Base-by-base conservation (phyloP, 805 yeast genomes). In the Saccharomycopsis sp. region DNA sequence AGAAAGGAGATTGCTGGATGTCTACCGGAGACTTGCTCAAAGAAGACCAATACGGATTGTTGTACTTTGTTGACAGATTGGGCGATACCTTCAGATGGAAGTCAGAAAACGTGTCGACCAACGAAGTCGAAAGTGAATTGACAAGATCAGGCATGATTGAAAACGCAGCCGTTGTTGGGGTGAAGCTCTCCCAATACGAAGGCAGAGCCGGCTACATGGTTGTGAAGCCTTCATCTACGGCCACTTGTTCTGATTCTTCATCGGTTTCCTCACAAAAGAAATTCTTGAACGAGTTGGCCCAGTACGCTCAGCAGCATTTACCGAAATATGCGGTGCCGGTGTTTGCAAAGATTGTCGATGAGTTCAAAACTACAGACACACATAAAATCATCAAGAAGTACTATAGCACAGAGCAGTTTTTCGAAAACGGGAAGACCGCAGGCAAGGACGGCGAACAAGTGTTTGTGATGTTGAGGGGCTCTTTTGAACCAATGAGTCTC, bases 81-180 rank as follows among this genome's bases (percentile, higher is more conserved):
- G 97, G 97, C 31, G 97, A 88, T 56, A 89, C 96, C 0, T 88
- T 83, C 65, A 70, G 97, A 52, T 88, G 97, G 97, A 89, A 86
- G 63, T 81, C 94, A 2, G 97, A 88, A 62, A 88, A 88, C 58
- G 96, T 89, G 8, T 77, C 92, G 13, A 87, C 96, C 10, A 79
- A 88, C 25, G 96, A 88, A 62, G 96, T 88, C 30, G 96, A 89
- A 56, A 82, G 80, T 54, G 79, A 77, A 55, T 60, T 83, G 21
- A 56, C 64, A 37, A 44, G 61, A 4, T 57, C 63, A 21, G 62
- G 58, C 18, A 48, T 56, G 23, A 63, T 81, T 36, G 69, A 70
- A 46, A 85, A 80, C 47, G 74, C 80, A 9, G 87, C 85, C 34
- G 95, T 88, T 17, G 96, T 92, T 39, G 96, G 96, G 27, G 79